Evolutionary conservation across 2,329 filamentous ascomycete genomes (phyloP).

Genomic region (Hawksworthiomyces lignivorus): DNA sequence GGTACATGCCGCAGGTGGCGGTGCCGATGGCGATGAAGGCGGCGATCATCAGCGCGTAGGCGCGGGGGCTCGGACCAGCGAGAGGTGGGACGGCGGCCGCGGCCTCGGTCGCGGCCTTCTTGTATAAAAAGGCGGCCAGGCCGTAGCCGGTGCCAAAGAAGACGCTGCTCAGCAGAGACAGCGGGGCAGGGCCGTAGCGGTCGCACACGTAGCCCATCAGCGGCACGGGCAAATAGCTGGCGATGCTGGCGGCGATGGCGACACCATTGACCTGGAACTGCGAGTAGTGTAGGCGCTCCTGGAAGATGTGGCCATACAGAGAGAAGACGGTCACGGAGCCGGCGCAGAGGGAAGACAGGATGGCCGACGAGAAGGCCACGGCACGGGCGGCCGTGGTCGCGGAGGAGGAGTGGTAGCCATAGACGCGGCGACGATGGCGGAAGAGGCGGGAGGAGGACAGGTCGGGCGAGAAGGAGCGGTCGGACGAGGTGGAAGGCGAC

Average conservation of each 20-base stretch:
- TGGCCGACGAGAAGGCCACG: constrained; percentile 46
- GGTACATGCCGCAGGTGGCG: constrained; percentile 82
- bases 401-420: constrained; percentile 9
- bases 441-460: constrained; percentile 5
- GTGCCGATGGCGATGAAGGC: constrained; percentile 78
- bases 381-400: constrained; percentile 28
- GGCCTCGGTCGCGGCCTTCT: constrained; percentile 32
- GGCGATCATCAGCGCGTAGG: constrained; percentile 75
- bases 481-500: constrained; percentile 8
- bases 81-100: constrained; percentile 23
- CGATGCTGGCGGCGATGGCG: constrained; percentile 77
- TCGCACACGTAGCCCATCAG: constrained; percentile 88
- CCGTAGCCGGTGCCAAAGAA: constrained; percentile 78
- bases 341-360: constrained; percentile 62
- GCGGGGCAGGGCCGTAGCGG: constrained; percentile 69
- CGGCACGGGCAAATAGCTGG: constrained; percentile 88
- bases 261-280: constrained; percentile 90
- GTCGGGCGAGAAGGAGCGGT: constrained; percentile 9
- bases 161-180: constrained; percentile 63
- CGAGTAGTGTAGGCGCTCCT: constrained; percentile 76
- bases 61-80: constrained; percentile 37
- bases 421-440: constrained; percentile 6
- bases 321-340: constrained; percentile 92
- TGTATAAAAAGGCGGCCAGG: constrained; percentile 72
- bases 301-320: constrained; percentile 85